A percentile compares a stretch with the other conserved stretches of the same genome.
Evolutionary conservation across 2,329 filamentous ascomycete species (phyloP).

Genomic region (Trichoderma hamatum): DNA sequence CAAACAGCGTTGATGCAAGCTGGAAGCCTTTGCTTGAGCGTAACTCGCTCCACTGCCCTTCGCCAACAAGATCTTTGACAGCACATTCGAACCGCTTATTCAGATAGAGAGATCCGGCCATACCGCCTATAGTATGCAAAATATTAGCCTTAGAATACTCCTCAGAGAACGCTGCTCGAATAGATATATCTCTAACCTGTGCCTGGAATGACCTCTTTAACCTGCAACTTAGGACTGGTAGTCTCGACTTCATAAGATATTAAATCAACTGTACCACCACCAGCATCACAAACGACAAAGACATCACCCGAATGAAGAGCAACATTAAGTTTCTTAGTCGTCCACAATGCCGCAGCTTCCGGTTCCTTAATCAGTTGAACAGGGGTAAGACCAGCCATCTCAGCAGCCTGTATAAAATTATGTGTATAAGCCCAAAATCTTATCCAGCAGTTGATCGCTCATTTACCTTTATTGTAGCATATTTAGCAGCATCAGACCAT

Average conservation of each 20-base stretch:
- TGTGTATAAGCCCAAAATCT: background rate
- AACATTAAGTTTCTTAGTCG: background rate
- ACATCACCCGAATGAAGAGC: background rate
- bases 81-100: background rate
- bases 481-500: background rate
- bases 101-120: background rate
- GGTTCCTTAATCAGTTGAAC: background rate
- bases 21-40: background rate
- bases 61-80: background rate
- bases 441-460: background rate
- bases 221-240: background rate
- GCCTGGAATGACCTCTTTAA: background rate
- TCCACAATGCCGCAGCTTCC: background rate
- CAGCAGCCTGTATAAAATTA: background rate
- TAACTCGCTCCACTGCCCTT: background rate
- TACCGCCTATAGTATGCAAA: background rate
- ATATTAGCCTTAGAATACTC: background rate
- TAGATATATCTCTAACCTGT: background rate
- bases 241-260: background rate
- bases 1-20: background rate
- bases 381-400: background rate
- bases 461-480: background rate
- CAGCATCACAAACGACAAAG: background rate
- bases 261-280: background rate
- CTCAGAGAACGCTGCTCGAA: background rate